Base-by-base conservation (phyloP, 2,329 filamentous ascomycete species). In the Penicillium sumatraense region DNA sequence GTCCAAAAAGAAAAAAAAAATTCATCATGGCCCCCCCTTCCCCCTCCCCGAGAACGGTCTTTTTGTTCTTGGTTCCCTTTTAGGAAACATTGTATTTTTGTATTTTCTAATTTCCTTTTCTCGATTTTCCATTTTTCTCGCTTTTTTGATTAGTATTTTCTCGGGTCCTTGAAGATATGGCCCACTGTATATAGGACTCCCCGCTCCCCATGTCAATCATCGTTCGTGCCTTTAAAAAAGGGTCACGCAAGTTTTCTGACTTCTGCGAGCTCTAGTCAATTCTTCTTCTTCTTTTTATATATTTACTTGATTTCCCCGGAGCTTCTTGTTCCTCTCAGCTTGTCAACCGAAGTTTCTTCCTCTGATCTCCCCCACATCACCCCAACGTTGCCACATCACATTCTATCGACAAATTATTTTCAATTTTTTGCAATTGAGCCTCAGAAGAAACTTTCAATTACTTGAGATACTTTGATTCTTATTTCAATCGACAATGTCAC, bases 121-220 rank as follows among this genome's bases (percentile, higher is more conserved):
- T 23, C 3, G 20, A 27, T 36, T 38, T 49, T 26, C 14, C 11
- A 35, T 35, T 48, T 48, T 20, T n/a, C 59, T 24, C 21, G 21
- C 38, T n/a, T 27, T 33, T 49, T 23, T n/a, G n/a, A 46, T 50
- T 49, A 45, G 33, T 51, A 38, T 31, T 21, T 33, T 47, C 21
- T 46, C 23, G 36, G 51, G 56, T 49, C 52, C 44, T 57, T 59
- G 51, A 60, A 66, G 55, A 60, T 61, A 66, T 66, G 68, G 67
- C 64, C 68, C 68, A 69, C 69, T 62, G 68, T 72, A 67, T 73
- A 72, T 72, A 71, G 70, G 67, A 66, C 67, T 68, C 70, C 68
- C 71, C 70, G 67, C 70, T 69, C 62, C 69, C 41, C 69, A 70
- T 70, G 63, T 64, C 55, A 57, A 61, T 64, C 57, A 50, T 44